These are phyloP conservation scores for Craspedostauros australis DNA, from an alignment of 108 stramenopile species.

Conservation along the genomic window DNA sequence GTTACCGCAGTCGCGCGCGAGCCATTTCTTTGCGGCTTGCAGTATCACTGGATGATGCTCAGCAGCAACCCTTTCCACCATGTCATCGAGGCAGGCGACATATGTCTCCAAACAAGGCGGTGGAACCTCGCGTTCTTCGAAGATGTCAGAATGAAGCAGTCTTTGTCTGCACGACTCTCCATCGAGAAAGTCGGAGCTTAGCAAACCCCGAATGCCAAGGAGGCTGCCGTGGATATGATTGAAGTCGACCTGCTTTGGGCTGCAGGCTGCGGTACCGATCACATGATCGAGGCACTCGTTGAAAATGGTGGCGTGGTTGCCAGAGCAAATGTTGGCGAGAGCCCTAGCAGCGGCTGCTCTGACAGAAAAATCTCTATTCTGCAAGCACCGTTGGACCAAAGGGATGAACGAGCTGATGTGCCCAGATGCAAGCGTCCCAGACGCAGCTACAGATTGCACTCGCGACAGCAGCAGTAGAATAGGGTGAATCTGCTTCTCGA, in stretches of 20 bases:
- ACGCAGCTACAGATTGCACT: constrained; percentile 31
- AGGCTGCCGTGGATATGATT: background rate
- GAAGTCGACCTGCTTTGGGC: background rate
- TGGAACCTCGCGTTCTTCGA: background rate
- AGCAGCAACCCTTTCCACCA: no score
- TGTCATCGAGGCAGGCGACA: constrained; percentile 1
- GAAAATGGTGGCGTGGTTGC: constrained; percentile 2
- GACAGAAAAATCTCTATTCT: constrained; percentile 25
- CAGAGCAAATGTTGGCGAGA: constrained; percentile 33
- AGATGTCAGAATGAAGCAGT: no score
- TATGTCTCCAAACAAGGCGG: constrained; percentile 2
- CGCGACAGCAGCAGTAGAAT: constrained; percentile 51
- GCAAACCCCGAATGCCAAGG: background rate
- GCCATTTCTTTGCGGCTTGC: background rate
- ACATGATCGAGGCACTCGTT: constrained; percentile 1
- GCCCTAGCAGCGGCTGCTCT: constrained; percentile 46
- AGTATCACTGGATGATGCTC: no score
- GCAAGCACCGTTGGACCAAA: constrained; percentile 21
- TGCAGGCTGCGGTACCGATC: background rate
- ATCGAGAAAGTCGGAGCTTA: constrained; percentile 6
- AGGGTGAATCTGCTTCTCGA: constrained; percentile 28
- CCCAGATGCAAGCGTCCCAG: constrained; percentile 5
- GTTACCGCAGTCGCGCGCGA: constrained; percentile 2
- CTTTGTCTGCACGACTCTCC: no score
- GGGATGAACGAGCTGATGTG: constrained; percentile 19